Evolutionary conservation across 2,329 filamentous ascomycete genomes (phyloP), one percentile per base, ranked within the genome.

Genomic region (Aaosphaeria arxii): DNA sequence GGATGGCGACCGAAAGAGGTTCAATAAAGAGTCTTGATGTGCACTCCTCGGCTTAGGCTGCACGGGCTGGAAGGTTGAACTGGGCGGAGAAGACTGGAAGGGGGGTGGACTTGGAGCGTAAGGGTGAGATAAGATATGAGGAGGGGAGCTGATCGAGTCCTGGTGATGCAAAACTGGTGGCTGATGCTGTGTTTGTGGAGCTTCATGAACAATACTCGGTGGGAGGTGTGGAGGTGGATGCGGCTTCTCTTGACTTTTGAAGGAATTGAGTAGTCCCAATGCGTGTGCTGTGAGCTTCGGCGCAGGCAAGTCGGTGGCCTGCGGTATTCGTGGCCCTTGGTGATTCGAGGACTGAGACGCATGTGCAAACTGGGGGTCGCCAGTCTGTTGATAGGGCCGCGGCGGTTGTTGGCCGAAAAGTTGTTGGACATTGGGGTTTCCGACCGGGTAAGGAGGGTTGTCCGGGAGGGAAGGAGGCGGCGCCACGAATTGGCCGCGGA

Each of bases 241-340:
- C 13, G 51, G 48, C 44, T 63, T 64, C 30, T 63, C 59, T 9
- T 57, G 58, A 11, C 61, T 60, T 50, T 78, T 84, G 70, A 86
- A 84, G 1, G 79, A 74, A 55, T 78, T 81, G 43, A 86, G 67
- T 32, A 86, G 63, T n/a, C 75, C 74, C 49, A 80, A 71, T 1
- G 80, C 75, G 61, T 86, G 82, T 9, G 75, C 75, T 33, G 73
- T 84, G 31, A 85, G 74, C 52, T 77, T 80, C 5, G 81, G 81
- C 36, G 77, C 73, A 11, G 83, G 82, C 28, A 86, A 61, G 44
- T 80, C 79, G 56, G 82, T 65, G 5, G 82, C 79, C 32, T 79
- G 74, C 1, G 82, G 83, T 30, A 79, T 74, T n/a, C 33, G 33
- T 38, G 75, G 72, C n/a, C 71, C 71, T 47, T 72, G 71, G 44